Percentiles rank a stretch among this genome's conserved stretches.
Conservation (phyloP, 2,329 filamentous ascomycete species). For the Stemphylium beticola region DNA sequence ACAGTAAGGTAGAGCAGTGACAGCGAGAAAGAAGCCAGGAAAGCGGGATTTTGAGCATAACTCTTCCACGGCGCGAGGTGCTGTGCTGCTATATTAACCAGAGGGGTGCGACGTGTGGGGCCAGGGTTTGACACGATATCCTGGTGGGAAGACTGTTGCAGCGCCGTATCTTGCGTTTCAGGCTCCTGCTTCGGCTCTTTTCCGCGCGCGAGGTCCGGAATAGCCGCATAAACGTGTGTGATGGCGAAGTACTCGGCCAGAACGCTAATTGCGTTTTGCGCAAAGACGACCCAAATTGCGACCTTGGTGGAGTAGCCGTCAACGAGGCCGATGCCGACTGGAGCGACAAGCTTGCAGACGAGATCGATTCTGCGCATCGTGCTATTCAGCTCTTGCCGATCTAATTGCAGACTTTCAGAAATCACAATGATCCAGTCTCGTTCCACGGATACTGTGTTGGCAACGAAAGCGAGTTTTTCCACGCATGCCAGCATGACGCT, state of each 20-base stretch:
- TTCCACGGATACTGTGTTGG: constrained; percentile 73
- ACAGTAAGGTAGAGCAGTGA: constrained; percentile 66
- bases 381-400: constrained; percentile 57
- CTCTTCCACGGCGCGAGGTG: constrained; percentile 32
- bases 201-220: constrained; percentile 38
- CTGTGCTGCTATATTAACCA: constrained; percentile 5
- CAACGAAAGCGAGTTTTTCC: constrained; percentile 70
- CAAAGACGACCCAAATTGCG: constrained; percentile 59
- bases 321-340: constrained; percentile 59
- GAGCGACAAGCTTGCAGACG: constrained; percentile 63
- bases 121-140: constrained; percentile 8
- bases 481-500: constrained; percentile 66
- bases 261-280: constrained; percentile 58
- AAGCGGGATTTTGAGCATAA: constrained; percentile 62
- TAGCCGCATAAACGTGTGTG: constrained; percentile 47
- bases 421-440: constrained; percentile 71
- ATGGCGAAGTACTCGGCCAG: constrained; percentile 62
- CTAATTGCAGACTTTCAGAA: constrained; percentile 44
- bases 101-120: background rate
- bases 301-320: constrained; percentile 56
- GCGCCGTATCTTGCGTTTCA: constrained; percentile 12
- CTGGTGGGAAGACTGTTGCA: constrained; percentile 9
- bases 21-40: constrained; percentile 66
- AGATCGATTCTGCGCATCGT: constrained; percentile 67
- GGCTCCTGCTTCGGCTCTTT: constrained; percentile 11